A percentile compares a stretch with the other conserved stretches of the same genome.
These are phyloP conservation scores for Penicillium fuscoglaucum DNA, from an alignment of 2,329 filamentous ascomycete genomes.

Conservation along the genomic window DNA sequence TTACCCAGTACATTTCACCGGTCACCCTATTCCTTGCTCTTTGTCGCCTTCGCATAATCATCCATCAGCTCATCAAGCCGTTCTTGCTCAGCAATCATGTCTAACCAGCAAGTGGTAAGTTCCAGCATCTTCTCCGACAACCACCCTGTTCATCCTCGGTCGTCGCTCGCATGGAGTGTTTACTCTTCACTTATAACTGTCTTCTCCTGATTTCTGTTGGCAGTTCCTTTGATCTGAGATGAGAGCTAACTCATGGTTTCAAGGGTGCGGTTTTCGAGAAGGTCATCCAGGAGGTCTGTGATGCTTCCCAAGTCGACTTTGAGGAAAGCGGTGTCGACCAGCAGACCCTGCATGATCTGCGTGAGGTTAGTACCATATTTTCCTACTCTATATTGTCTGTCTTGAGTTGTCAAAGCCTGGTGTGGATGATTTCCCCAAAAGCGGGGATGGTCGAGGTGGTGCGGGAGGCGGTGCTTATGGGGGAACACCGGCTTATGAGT, in stretches of 20 bases:
- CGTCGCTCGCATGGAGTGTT: slow-evolving; percentile 28
- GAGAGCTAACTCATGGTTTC: slow-evolving; percentile 29
- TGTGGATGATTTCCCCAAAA: slow-evolving; percentile 26
- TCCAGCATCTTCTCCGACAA: slow-evolving; percentile 19
- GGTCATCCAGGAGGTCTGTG: slow-evolving; percentile 90
- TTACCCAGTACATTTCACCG: slow-evolving; percentile 26
- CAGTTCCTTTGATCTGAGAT: background rate
- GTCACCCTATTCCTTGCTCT: background rate
- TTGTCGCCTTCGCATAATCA: slow-evolving; percentile 22
- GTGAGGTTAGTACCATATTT: slow-evolving; percentile 65
- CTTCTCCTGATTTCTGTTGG: background rate
- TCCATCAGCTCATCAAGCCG: slow-evolving; percentile 5
- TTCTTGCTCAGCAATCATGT: slow-evolving; percentile 38
- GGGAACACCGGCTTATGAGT: slow-evolving; percentile 43
- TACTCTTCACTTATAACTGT: background rate
- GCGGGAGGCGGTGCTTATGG: slow-evolving; percentile 41
- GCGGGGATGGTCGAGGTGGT: slow-evolving; percentile 33
- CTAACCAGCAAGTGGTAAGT: slow-evolving; percentile 53
- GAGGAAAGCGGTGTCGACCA: slow-evolving; percentile 94
- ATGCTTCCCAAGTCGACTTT: slow-evolving; percentile 89
- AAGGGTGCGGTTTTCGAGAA: slow-evolving; percentile 80
- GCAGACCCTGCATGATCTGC: slow-evolving; percentile 80
- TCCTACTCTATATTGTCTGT: slow-evolving; percentile 9
- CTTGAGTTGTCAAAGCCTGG: slow-evolving; percentile 6
- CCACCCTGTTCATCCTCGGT: slow-evolving; percentile 15